Percentiles rank a stretch among this genome's conserved stretches.
Evolutionary conservation across 805 yeast species (phyloP).

Genomic region (Suhomyces vadensis): DNA sequence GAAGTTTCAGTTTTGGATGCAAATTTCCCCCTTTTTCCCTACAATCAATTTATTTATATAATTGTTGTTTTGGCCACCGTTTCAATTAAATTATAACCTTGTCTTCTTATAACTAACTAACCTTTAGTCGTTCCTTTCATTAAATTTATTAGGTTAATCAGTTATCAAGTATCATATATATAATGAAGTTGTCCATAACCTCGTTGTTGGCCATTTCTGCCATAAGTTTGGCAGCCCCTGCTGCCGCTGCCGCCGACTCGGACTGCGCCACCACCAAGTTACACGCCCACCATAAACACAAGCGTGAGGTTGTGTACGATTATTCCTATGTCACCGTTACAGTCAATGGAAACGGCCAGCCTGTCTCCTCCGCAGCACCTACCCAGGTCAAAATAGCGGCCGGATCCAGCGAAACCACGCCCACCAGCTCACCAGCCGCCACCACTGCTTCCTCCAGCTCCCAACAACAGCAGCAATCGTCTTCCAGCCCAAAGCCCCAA

Average conservation of each 20-base stretch:
- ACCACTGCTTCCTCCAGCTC: slow-evolving; percentile 11
- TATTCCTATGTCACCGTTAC: slow-evolving; percentile 47
- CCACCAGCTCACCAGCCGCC: slow-evolving; percentile 19
- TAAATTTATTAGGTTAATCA: neutral
- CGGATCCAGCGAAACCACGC: slow-evolving; percentile 20
- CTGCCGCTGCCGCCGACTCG: slow-evolving; percentile 25
- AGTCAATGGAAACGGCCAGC: slow-evolving; percentile 45
- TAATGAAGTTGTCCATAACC: slow-evolving; percentile 21
- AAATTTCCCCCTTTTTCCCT: neutral
- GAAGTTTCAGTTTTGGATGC: neutral
- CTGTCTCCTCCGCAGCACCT: slow-evolving; percentile 25
- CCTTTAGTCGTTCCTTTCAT: slow-evolving; percentile 18
- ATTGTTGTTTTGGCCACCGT: slow-evolving; percentile 3
- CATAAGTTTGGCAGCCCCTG: slow-evolving; percentile 20
- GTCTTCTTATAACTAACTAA: slow-evolving; percentile 11
- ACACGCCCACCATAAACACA: slow-evolving; percentile 64
- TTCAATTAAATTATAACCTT: neutral
- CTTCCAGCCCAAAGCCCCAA: slow-evolving; percentile 14
- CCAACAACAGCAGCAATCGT: slow-evolving; percentile 8
- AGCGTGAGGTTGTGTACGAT: slow-evolving; percentile 57
- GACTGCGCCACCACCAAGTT: slow-evolving; percentile 44
- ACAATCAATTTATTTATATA: neutral
- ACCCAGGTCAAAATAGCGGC: slow-evolving; percentile 10
- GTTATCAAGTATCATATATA: neutral
- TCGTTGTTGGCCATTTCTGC: slow-evolving; percentile 24